Conservation (phyloP, 768 basidiomycete genomes). For the Mycena rosella region DNA sequence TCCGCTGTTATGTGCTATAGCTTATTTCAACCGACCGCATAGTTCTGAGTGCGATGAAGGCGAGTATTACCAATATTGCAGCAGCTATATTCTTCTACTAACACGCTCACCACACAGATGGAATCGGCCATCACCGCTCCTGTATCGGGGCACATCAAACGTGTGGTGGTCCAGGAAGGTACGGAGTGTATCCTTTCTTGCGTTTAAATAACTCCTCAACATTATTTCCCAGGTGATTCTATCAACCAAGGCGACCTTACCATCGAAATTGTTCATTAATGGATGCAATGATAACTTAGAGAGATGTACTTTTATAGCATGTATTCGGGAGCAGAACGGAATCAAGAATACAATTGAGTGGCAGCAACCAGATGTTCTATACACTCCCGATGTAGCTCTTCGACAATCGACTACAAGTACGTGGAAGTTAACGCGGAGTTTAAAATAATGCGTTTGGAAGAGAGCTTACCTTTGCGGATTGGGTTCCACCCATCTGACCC, state of each 20-base stretch:
- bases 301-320: conserved; percentile 20
- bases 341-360: conserved; percentile 40
- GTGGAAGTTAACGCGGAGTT: conserved; percentile 1
- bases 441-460: conserved; percentile 6
- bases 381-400: conserved; percentile 65
- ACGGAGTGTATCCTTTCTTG: conserved; percentile 33
- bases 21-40: conserved; percentile 39
- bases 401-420: conserved; percentile 61
- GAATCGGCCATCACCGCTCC: conserved; percentile 97
- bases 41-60: conserved; percentile 99
- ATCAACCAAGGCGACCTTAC: conserved; percentile 94
- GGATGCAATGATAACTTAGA: conserved; percentile 19
- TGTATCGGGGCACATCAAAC: conserved; percentile 96
- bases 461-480: conserved; percentile 53
- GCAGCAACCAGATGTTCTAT: conserved; percentile 48
- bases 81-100: conserved; percentile 34
- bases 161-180: conserved; percentile 93
- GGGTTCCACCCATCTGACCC: conserved; percentile 61
- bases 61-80: conserved; percentile 46
- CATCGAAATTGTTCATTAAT: conserved; percentile 86
- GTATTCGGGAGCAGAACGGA: conserved; percentile 28
- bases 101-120: conserved; percentile 71
- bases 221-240: conserved; percentile 76
- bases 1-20: conserved; percentile 27
- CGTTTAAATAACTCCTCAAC: not conserved